Conservation (phyloP, 805 yeast species). For the Ogataea methanolica region DNA sequence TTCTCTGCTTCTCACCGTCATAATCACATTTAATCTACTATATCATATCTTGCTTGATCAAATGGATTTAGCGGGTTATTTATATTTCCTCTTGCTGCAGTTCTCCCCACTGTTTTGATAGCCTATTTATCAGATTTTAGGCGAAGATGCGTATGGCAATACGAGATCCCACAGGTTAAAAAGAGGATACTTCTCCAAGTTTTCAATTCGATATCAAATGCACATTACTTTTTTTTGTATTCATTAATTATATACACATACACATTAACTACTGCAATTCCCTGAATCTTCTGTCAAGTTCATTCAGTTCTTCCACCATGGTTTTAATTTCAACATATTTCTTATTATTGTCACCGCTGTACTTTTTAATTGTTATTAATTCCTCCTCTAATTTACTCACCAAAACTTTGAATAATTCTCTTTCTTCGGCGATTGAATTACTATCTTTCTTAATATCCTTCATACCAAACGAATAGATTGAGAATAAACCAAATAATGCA, state of each 20-base stretch:
- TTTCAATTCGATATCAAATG: background rate
- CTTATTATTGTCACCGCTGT: background rate
- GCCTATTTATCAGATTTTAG: background rate
- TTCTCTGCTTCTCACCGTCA: no score
- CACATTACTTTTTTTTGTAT: background rate
- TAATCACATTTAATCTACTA: no score
- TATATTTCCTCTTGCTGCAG: background rate
- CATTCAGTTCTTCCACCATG: constrained; percentile 19
- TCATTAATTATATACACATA: background rate
- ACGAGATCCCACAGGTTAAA: background rate
- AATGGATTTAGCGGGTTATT: background rate
- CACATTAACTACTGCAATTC: constrained; percentile 3
- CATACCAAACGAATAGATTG: constrained; percentile 62
- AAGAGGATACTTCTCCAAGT: background rate
- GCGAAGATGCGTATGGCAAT: no score
- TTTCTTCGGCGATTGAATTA: constrained; percentile 11
- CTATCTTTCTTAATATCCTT: constrained; percentile 51
- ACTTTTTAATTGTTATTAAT: constrained; percentile 1
- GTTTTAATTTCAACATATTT: constrained; percentile 8
- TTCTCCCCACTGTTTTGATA: background rate
- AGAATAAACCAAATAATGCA: constrained; percentile 56
- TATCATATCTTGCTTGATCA: no score
- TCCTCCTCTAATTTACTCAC: constrained; percentile 11
- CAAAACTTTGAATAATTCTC: constrained; percentile 10
- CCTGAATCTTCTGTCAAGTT: constrained; percentile 16